These are phyloP conservation scores for Amniculicola lignicola DNA, from an alignment of 495 filamentous ascomycete genomes.

Conservation along the genomic window DNA sequence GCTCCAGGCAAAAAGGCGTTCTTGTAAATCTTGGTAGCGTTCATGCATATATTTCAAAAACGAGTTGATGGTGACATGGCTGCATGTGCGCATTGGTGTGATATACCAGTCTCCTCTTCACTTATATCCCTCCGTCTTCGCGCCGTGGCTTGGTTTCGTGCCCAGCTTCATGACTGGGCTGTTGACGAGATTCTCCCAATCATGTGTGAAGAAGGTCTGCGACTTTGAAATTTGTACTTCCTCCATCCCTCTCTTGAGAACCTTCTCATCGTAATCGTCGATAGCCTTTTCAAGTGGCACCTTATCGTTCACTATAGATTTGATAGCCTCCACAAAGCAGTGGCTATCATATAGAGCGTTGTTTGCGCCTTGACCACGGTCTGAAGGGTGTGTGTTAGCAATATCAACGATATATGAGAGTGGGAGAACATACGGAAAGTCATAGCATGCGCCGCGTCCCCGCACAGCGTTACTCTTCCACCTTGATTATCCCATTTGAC, in stretches of 20 bases:
- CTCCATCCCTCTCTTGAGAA: conserved; percentile 14
- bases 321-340: conserved; percentile 17
- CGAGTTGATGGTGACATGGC: too few species aligned
- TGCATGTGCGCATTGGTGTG: too few species aligned
- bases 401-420: neutral
- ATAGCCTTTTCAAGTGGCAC: conserved; percentile 5
- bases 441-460: conserved; percentile 65
- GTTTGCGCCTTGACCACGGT: conserved; percentile 55
- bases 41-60: too few species aligned
- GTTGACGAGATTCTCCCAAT: conserved; percentile 20
- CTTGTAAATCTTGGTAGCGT: too few species aligned
- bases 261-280: conserved; percentile 12
- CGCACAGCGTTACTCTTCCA: conserved; percentile 52
- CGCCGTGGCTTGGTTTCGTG: conserved; percentile 16
- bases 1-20: too few species aligned
- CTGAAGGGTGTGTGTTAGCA: conserved; percentile 29
- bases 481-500: conserved; percentile 49
- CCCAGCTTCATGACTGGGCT: conserved; percentile 16
- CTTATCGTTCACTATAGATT: neutral
- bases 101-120: too few species aligned
- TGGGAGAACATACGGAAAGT: conserved; percentile 52
- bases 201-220: conserved; percentile 20
- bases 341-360: conserved; percentile 42
- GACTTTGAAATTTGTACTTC: conserved; percentile 23
- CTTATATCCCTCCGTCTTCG: conserved; percentile 15